phyloP scores from a whole-genome alignment of 176 grass and related monocot species.

The Aegilops bicornis region DNA sequence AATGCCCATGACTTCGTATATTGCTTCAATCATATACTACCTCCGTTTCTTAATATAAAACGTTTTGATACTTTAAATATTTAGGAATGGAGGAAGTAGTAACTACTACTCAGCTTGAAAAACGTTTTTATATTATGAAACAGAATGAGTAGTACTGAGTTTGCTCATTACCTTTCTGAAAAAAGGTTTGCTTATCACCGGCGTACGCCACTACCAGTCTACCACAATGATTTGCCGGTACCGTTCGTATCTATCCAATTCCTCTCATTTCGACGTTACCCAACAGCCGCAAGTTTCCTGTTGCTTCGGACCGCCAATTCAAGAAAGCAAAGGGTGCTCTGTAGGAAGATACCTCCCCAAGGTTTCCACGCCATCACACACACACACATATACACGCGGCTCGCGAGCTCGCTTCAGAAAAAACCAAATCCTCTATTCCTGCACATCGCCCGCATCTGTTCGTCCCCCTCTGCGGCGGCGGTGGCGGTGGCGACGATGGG shows the following conservation, averaged over 20 bases:
- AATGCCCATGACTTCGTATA: neutral
- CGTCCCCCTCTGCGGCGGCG: neutral
- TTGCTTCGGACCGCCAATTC: neutral
- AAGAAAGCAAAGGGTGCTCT: neutral
- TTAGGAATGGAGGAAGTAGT: too few relatives aligned
- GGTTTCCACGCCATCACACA: neutral
- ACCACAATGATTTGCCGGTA: neutral
- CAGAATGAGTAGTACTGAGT: too few relatives aligned
- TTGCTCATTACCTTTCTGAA: too few relatives aligned
- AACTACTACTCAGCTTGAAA: too few relatives aligned
- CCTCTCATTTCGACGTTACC: neutral
- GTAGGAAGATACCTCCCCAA: constrained; percentile 18
- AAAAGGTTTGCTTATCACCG: neutral
- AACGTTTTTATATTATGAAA: too few relatives aligned
- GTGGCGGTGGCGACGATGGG: constrained; percentile 42
- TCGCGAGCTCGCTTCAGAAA: constrained; percentile 27
- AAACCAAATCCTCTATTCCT: constrained; percentile 33
- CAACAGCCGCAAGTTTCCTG: neutral
- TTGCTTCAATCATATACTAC: constrained; percentile 14
- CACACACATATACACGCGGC: constrained; percentile 1
- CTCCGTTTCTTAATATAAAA: too few relatives aligned
- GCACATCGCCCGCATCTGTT: constrained; percentile 37
- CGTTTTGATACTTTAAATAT: too few relatives aligned
- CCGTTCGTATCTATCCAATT: neutral
- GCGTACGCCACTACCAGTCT: neutral